Evolutionary conservation across 306 rosid species (phyloP).

Genomic region (Begonia loranthoides): DNA sequence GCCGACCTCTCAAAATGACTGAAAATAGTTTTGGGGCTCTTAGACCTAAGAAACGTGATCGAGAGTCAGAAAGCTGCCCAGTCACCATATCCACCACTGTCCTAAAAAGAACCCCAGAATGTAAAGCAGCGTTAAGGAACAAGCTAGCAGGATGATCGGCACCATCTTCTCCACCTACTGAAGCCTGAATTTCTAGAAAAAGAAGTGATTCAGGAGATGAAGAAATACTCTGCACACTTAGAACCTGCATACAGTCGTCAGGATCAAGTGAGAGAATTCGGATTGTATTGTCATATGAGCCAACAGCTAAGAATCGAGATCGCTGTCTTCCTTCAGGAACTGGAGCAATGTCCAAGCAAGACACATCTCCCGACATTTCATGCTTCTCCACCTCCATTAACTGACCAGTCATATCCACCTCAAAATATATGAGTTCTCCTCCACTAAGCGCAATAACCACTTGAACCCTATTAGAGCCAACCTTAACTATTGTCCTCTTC

Average conservation of each 20-base stretch:
- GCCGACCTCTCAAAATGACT: conserved; percentile 62
- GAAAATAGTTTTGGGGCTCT: conserved; percentile 92
- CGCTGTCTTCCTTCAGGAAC: conserved; percentile 92
- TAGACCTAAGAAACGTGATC: conserved; percentile 85
- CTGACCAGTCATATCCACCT: conserved; percentile 92
- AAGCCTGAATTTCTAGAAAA: conserved; percentile 86
- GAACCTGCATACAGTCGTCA: conserved; percentile 85
- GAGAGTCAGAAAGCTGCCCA: conserved; percentile 92
- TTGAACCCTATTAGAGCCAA: conserved; percentile 86
- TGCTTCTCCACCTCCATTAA: conserved; percentile 93
- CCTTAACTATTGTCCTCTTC: conserved; percentile 81
- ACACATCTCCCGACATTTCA: conserved; percentile 95
- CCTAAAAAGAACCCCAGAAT: conserved; percentile 83
- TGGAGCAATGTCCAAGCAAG: conserved; percentile 90
- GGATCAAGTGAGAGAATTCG: conserved; percentile 87
- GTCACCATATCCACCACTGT: conserved; percentile 99
- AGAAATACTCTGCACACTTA: conserved; percentile 84
- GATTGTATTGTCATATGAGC: conserved; percentile 80
- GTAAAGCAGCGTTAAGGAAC: conserved; percentile 82
- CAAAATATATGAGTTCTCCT: conserved; percentile 92
- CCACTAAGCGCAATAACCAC: conserved; percentile 90
- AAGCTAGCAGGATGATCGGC: conserved; percentile 96
- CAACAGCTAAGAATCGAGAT: conserved; percentile 92
- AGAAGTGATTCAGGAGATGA: conserved; percentile 92
- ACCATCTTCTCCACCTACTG: conserved; percentile 94